phyloP scores from a whole-genome alignment of 2,329 filamentous ascomycete genomes.

The Coniochaeta sp. region DNA sequence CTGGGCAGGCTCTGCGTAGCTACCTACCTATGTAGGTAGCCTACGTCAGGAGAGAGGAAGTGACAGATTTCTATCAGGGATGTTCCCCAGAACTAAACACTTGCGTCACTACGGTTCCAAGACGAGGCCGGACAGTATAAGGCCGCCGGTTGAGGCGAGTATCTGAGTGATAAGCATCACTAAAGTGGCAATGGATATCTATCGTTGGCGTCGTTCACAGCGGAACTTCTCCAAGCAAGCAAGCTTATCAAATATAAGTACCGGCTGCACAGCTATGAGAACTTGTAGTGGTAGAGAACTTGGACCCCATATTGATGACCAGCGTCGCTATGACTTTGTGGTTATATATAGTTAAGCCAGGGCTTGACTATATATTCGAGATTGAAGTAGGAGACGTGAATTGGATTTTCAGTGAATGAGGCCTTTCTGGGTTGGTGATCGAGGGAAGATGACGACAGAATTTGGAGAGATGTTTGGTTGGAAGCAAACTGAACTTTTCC shows the following conservation, averaged over 20 bases:
- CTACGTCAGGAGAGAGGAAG: too few species aligned
- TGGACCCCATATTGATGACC: not conserved
- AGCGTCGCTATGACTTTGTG: not conserved
- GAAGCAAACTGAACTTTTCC: not conserved
- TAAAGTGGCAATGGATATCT: not conserved
- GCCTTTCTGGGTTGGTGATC: not conserved
- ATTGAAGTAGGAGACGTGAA: not conserved
- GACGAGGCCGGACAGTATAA: conserved; percentile 14
- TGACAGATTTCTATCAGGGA: too few species aligned
- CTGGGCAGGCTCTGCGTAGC: too few species aligned
- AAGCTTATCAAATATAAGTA: not conserved
- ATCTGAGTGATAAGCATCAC: not conserved
- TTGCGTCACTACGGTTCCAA: too few species aligned
- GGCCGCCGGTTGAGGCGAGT: conserved; percentile 1
- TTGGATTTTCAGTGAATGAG: not conserved
- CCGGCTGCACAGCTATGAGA: not conserved
- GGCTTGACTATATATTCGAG: not conserved
- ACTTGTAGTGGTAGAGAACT: not conserved
- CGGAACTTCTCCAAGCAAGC: not conserved
- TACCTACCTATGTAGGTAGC: too few species aligned
- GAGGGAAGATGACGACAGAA: not conserved
- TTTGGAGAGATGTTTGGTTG: not conserved
- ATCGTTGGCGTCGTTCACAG: not conserved
- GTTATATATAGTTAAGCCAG: not conserved
- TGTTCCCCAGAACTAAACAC: too few species aligned